A percentile compares a stretch with the other conserved stretches of the same genome.
phyloP scores from a whole-genome alignment of 176 grass and related monocot genomes.

The Oropetium thomaeum region DNA sequence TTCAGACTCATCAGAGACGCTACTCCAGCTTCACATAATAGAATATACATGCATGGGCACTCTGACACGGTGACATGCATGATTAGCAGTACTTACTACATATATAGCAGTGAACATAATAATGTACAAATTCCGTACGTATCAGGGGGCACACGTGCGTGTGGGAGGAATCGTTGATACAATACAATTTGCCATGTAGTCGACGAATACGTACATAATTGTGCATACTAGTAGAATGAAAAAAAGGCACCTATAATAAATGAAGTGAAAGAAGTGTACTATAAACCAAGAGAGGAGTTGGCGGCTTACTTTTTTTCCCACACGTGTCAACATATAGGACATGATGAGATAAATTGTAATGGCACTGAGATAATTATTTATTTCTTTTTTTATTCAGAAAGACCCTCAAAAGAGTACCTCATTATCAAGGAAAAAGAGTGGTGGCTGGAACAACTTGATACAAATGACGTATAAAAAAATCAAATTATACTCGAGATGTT shows the following conservation, averaged over 20 bases:
- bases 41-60: neutral
- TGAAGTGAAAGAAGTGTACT: constrained; percentile 12
- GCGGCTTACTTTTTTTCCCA: neutral
- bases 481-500: too few relatives aligned
- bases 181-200: neutral
- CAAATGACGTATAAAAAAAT: too few relatives aligned
- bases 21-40: constrained; percentile 7
- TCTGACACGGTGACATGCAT: too few relatives aligned
- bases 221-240: neutral
- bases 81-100: neutral
- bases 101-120: neutral
- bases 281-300: neutral
- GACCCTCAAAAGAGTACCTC: too few relatives aligned
- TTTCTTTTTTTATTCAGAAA: too few relatives aligned
- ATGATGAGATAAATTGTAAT: too few relatives aligned
- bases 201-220: constrained; percentile 4
- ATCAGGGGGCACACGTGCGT: neutral
- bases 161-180: neutral
- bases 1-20: neutral
- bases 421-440: too few relatives aligned
- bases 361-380: too few relatives aligned
- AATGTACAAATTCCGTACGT: neutral
- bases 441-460: too few relatives aligned
- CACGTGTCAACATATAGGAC: too few relatives aligned
- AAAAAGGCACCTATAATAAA: neutral